Conservation (phyloP, 139 green algal species). For the Closterium sp. region DNA sequence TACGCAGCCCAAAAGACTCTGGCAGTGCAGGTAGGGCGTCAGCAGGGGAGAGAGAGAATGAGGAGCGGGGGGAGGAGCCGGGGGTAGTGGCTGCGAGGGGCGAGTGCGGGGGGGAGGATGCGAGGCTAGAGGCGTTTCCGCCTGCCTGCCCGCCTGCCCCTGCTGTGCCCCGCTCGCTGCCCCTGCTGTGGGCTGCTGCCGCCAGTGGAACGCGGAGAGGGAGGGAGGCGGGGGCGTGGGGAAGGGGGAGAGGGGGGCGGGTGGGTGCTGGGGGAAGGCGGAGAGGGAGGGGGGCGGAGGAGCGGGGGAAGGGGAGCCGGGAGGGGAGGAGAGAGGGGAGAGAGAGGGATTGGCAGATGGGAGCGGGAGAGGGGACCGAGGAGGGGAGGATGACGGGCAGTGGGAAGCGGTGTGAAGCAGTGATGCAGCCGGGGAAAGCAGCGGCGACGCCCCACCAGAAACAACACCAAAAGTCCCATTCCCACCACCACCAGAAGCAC, state of each 20-base stretch:
- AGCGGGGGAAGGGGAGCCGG: not conserved
- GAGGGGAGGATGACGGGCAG: not conserved
- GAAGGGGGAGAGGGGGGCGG: not conserved
- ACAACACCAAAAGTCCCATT: not conserved
- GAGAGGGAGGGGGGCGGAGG: not conserved
- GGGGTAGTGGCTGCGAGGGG: not conserved
- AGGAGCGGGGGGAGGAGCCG: not conserved
- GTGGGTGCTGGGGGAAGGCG: too few species aligned
- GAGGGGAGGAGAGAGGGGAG: not conserved
- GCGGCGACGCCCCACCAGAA: not conserved
- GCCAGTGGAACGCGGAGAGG: not conserved
- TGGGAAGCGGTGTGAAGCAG: not conserved
- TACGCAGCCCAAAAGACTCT: not conserved
- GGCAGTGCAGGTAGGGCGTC: not conserved
- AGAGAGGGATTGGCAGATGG: too few species aligned
- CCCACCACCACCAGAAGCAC: not conserved
- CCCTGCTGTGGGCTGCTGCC: not conserved
- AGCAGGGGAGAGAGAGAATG: not conserved
- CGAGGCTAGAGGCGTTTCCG: not conserved
- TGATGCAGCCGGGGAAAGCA: not conserved
- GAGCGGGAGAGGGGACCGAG: too few species aligned
- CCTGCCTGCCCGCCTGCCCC: not conserved
- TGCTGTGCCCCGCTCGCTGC: not conserved
- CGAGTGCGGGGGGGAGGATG: not conserved
- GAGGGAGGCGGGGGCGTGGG: not conserved